Base-by-base conservation (phyloP, 305 asterid species). In the Fraxinus platypoda region DNA sequence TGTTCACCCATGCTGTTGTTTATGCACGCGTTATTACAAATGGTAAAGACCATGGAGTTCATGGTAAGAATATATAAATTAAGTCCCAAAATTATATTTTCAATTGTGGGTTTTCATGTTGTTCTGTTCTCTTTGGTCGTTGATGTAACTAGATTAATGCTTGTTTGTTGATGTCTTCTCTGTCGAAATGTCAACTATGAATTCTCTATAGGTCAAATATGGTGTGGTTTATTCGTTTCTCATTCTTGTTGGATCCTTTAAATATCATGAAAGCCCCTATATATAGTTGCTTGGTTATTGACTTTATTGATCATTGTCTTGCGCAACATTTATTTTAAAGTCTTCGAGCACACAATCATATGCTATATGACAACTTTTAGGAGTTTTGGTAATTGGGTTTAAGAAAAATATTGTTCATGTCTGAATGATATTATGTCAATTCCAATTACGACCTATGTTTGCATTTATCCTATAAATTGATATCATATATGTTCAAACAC, bases 1-100 rank as follows among this genome's bases (percentile, higher is more conserved):
- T 94, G 77, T 91, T 98, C 49, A 96, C 98, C 30, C 98, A 96
- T 90, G 98, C 91, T 26, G 74, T 94, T 79, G 97, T 93, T 62
- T 96, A 90, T 90, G 98, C 99, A 84, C 98, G 97, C 75, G 91
- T 96, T 68, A 86, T 96, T 46, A 87, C 86, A 71, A 91, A 92
- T 84, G 98, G 99, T 54, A 73, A 89, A 92, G 95, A 93, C 81
- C 84, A 93, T 88, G 99, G 99, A 49, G 84, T 96, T 83, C 92
- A 94, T 86, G 98, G 99, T 96, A 90, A 83, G 90, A 54, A 46
- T 57, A 6, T 68, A 57, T 35, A 17, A n/a, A 34, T 34, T 34
- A 34, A 34, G 37, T 34, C 37, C 37, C 37, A 6, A 34, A 34
- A 34, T 34, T 34, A 34, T 34, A 34, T 4, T 34, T 34, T 34